phyloP scores from a whole-genome alignment of 2,329 filamentous ascomycete genomes.

The Celoporthe dispersa region DNA sequence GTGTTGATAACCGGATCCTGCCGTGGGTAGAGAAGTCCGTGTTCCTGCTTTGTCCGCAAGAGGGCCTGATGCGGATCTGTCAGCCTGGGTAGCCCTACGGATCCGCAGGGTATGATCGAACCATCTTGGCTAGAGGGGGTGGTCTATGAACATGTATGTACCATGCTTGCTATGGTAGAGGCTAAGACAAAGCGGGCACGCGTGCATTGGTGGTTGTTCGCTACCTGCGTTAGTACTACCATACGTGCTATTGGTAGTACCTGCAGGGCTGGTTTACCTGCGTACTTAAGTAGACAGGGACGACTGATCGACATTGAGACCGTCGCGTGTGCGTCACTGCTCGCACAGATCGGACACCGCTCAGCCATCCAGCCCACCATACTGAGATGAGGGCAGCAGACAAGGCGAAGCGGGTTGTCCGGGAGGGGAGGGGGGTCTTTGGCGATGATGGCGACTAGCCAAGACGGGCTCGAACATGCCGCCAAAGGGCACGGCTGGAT shows the following conservation, averaged over 20 bases:
- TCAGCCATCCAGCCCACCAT: not conserved
- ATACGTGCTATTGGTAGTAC: not conserved
- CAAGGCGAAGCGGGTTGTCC: not conserved
- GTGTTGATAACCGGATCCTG: conserved; percentile 12
- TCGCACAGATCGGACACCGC: not conserved
- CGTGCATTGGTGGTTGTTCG: not conserved
- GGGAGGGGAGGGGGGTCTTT: not conserved
- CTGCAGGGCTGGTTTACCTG: not conserved
- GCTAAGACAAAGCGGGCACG: not conserved
- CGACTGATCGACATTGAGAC: not conserved
- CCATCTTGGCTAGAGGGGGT: not conserved
- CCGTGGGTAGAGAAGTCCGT: conserved; percentile 7
- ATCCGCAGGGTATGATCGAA: conserved; percentile 8
- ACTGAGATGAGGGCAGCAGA: not conserved
- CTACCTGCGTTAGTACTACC: not conserved
- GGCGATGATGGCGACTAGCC: not conserved
- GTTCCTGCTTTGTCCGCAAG: conserved; percentile 3
- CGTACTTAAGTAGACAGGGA: not conserved
- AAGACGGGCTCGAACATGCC: not conserved
- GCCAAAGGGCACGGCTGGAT: not conserved
- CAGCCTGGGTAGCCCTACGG: conserved; percentile 4
- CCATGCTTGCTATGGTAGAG: not conserved
- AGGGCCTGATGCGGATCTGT: not conserved
- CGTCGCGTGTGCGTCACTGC: not conserved
- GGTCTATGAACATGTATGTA: not conserved